Percentiles rank a stretch among this genome's conserved stretches.
These are phyloP conservation scores for Epichloe sibirici DNA, from an alignment of 2,329 filamentous ascomycete species.

Conservation along the genomic window DNA sequence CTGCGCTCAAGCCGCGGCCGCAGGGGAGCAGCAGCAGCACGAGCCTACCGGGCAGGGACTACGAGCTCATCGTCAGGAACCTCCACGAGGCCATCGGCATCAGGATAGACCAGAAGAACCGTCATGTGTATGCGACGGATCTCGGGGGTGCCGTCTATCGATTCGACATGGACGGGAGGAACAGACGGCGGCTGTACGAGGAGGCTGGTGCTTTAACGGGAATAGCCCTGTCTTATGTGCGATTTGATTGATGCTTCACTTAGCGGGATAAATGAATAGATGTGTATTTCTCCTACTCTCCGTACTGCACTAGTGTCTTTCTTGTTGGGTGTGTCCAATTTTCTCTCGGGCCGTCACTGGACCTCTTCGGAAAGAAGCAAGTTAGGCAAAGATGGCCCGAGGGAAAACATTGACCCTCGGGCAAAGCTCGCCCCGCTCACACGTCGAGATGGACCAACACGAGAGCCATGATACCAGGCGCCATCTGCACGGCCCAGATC, in stretches of 20 bases:
- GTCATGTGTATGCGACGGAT: slow-evolving; percentile 27
- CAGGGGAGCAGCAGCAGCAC: background rate
- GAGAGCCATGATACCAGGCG: slow-evolving; percentile 12
- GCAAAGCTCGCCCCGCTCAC: background rate
- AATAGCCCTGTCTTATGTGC: background rate
- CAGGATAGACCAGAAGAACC: slow-evolving; percentile 24
- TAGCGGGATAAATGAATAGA: no score
- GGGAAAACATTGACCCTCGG: no score
- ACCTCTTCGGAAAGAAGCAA: no score
- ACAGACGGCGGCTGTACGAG: slow-evolving; percentile 11
- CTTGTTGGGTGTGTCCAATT: no score
- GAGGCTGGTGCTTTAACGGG: background rate
- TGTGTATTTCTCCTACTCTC: no score
- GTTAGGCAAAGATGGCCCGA: no score
- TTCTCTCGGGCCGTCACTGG: no score
- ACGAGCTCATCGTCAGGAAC: slow-evolving; percentile 20
- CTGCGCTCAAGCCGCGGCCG: background rate
- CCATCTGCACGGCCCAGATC: slow-evolving; percentile 32
- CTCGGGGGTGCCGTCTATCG: slow-evolving; percentile 27
- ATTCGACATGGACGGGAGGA: slow-evolving; percentile 19
- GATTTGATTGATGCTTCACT: background rate
- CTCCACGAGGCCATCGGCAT: slow-evolving; percentile 36
- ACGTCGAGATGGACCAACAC: slow-evolving; percentile 10
- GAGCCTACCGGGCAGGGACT: slow-evolving; percentile 9
- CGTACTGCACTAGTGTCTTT: no score